Evolutionary conservation across 1,284 basidiomycete species (phyloP).

Genomic region (Ustilago shanxiensis): DNA sequence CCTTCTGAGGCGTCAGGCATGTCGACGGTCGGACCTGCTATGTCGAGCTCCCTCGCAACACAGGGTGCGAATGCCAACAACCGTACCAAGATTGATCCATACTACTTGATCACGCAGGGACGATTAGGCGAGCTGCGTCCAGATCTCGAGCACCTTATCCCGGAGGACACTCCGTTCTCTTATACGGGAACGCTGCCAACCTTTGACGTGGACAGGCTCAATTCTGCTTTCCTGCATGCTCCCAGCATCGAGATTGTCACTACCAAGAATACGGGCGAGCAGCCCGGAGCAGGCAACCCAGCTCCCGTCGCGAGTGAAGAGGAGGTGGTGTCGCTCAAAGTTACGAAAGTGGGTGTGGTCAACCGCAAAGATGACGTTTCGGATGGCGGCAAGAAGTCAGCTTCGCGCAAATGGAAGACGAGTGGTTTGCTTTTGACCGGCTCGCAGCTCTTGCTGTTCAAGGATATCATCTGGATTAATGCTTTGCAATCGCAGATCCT

Average conservation of each 20-base stretch:
- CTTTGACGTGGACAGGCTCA: conserved; percentile 51
- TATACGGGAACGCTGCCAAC: conserved; percentile 45
- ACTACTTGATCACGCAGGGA: conserved; percentile 85
- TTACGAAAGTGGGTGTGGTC: conserved; percentile 85
- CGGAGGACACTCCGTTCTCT: conserved; percentile 57
- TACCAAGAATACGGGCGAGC: conserved; percentile 25
- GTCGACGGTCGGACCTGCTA: conserved; percentile 10
- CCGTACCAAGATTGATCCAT: conserved; percentile 84
- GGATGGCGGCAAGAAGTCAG: conserved; percentile 81
- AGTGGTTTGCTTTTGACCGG: conserved; percentile 89
- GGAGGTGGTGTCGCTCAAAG: conserved; percentile 74
- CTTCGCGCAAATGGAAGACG: conserved; percentile 86
- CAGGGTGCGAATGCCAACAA: conserved; percentile 21
- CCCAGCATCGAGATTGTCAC: conserved; percentile 65
- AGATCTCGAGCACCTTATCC: conserved; percentile 57
- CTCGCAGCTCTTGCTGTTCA: conserved; percentile 91
- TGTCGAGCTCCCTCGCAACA: conserved; percentile 21
- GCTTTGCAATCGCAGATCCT: conserved; percentile 75
- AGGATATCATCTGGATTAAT: conserved; percentile 80
- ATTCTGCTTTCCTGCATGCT: conserved; percentile 54
- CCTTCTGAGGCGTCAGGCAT: conserved; percentile 36
- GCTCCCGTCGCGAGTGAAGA: conserved; percentile 19
- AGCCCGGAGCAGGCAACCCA: conserved; percentile 15
- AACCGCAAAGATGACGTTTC: conserved; percentile 80
- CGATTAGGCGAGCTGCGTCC: conserved; percentile 78